A percentile compares a stretch with the other conserved stretches of the same genome.
phyloP scores from a whole-genome alignment of 257 asterid species.

The Cruciata laevipes region DNA sequence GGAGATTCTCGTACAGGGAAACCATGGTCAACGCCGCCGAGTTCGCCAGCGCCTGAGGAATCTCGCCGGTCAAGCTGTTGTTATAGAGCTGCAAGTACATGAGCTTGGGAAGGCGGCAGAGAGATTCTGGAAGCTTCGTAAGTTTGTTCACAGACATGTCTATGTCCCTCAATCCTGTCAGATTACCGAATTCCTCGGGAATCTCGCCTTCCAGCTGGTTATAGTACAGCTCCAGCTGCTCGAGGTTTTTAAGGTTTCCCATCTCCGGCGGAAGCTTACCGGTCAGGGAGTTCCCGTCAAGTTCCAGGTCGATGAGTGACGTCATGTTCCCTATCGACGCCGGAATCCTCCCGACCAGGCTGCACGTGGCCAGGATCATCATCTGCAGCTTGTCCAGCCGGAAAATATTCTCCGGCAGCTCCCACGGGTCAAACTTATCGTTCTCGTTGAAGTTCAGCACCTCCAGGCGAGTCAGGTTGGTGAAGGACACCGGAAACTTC shows the following conservation, averaged over 20 bases:
- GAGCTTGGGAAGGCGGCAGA: slow-evolving; percentile 68
- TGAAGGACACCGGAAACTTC: slow-evolving; percentile 58
- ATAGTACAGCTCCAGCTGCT: slow-evolving; percentile 75
- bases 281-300: slow-evolving; percentile 50
- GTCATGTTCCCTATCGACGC: slow-evolving; percentile 54
- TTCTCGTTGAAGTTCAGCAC: slow-evolving; percentile 55
- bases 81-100: slow-evolving; percentile 60
- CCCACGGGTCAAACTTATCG: slow-evolving; percentile 41
- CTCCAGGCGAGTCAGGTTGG: slow-evolving; percentile 61
- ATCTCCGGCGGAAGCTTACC: slow-evolving; percentile 67
- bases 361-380: slow-evolving; percentile 56
- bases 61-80: slow-evolving; percentile 59
- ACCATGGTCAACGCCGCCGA: slow-evolving; percentile 50
- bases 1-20: slow-evolving; percentile 62
- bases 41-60: slow-evolving; percentile 53
- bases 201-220: slow-evolving; percentile 68
- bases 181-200: slow-evolving; percentile 69
- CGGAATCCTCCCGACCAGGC: slow-evolving; percentile 50
- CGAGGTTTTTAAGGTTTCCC: slow-evolving; percentile 45
- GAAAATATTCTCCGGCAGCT: slow-evolving; percentile 44
- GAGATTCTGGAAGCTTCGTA: slow-evolving; percentile 43
- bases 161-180: slow-evolving; percentile 44
- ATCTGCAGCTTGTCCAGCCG: slow-evolving; percentile 34
- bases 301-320: slow-evolving; percentile 66
- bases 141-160: slow-evolving; percentile 76